Evolutionary conservation across 2,329 filamentous ascomycete species (phyloP).

Genomic region (Neonectria punicea): DNA sequence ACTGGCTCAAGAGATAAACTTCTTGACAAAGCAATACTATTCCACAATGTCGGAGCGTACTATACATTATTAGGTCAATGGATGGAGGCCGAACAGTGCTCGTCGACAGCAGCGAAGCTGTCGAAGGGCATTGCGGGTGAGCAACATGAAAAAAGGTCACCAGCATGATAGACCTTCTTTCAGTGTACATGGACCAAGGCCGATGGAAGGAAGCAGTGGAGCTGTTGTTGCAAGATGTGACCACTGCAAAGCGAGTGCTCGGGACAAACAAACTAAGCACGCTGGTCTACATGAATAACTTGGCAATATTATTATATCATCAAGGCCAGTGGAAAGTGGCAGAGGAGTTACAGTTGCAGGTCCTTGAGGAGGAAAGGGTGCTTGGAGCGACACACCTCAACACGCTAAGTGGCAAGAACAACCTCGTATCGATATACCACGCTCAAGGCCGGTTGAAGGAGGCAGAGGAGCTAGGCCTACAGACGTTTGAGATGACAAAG

Average conservation of each 20-base stretch:
- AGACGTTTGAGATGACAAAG: neutral
- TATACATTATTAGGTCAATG: neutral
- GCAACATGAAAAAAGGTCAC: neutral
- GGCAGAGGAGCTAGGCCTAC: neutral
- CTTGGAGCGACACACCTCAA: no score
- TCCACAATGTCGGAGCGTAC: neutral
- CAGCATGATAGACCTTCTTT: neutral
- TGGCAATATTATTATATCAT: no score
- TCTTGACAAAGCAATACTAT: neutral
- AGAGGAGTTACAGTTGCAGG: no score
- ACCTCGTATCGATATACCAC: no score
- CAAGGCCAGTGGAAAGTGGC: no score
- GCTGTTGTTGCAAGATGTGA: neutral
- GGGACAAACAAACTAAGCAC: no score
- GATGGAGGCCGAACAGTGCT: neutral
- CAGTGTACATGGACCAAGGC: neutral
- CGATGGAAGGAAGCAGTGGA: neutral
- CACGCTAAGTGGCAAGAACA: no score
- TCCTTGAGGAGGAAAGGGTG: no score
- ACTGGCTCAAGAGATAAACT: constrained; percentile 20
- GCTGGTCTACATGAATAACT: no score
- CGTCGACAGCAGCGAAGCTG: neutral
- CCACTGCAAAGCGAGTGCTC: no score
- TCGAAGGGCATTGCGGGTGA: no score
- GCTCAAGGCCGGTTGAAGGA: neutral